Conservation (phyloP, 2,329 filamentous ascomycete genomes). For the Neonectria sp. region DNA sequence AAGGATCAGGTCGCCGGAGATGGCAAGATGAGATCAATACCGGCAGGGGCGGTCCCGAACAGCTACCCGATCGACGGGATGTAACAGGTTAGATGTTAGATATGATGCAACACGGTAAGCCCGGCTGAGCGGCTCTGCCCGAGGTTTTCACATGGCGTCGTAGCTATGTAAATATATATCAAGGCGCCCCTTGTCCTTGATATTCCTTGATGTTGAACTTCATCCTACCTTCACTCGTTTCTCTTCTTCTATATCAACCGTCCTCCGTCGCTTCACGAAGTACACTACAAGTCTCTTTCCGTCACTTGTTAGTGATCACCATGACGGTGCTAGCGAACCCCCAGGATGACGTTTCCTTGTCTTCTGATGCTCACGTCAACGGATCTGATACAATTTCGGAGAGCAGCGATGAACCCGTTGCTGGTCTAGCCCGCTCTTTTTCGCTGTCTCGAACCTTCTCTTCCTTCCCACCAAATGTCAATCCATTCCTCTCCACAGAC, state of each 20-base stretch:
- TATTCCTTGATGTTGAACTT: not conserved
- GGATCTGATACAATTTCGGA: slow-evolving; percentile 28
- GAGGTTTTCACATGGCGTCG: not conserved
- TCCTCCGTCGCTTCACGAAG: no score
- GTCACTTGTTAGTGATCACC: not conserved
- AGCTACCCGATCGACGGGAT: slow-evolving; percentile 13
- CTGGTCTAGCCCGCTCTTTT: slow-evolving; percentile 34
- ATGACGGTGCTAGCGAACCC: slow-evolving; percentile 14
- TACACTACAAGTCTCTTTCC: no score
- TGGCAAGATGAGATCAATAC: slow-evolving; percentile 4
- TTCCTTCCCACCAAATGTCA: slow-evolving; percentile 12
- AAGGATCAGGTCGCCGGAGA: slow-evolving; percentile 13
- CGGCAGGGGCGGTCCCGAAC: not conserved
- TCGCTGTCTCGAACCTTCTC: slow-evolving; percentile 35
- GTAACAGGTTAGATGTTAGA: not conserved
- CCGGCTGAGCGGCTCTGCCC: not conserved
- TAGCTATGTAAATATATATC: slow-evolving; percentile 13
- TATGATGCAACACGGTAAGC: slow-evolving; percentile 9
- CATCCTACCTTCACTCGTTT: not conserved
- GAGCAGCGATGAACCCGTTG: slow-evolving; percentile 20
- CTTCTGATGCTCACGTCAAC: not conserved
- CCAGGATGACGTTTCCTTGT: slow-evolving; percentile 1
- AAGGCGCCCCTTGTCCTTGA: not conserved
- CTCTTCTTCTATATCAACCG: not conserved
- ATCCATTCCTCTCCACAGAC: slow-evolving; percentile 31